Evolutionary conservation across 768 basidiomycete species (phyloP), one percentile per base, ranked within the genome.

Genomic region (Pisolithus tinctorius): DNA sequence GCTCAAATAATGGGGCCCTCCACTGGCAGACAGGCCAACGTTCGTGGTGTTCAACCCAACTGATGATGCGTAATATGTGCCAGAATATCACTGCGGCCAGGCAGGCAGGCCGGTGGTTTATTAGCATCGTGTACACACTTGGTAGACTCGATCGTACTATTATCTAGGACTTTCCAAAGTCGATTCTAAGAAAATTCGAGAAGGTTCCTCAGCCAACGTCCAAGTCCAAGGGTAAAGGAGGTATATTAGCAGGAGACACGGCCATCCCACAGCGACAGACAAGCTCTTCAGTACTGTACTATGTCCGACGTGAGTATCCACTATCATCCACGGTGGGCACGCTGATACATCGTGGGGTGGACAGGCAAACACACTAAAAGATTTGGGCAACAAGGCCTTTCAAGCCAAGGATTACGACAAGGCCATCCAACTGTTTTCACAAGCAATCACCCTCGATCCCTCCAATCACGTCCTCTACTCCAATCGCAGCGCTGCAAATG

Each of bases 301-400:
- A 71, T 71, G 70, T 55, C 70, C 48, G 69, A 71, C 51, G 70
- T 73, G 55, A 44, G 70, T 69, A 49, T 26, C 20, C 11, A 4
- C 31, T 4, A 8, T 25, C 7, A 25, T 38, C 17, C 38, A 34
- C 40, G 10, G 6, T 44, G 44, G 39, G 74, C 72, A 58, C 34
- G 34, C 25, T 46, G 16, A 48, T 20, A 42, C n/a, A 8, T 37
- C 13, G 34, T 34, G 34, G 37, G 31, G 9, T 42, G 11, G n/a
- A 14, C 53, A 79, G 78, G 74, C 72, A 45, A 73, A 76, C 65
- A 72, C 81, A 53, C 75, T 96, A 58, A 97, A 97, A 74, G 88
- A 91, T 63, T 82, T 82, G 63, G 94, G 93, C 62, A 97, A 97
- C 78, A 93, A 93, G 64, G 93, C 94, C 20, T 97, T 97, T 71